A percentile compares a stretch with the other conserved stretches of the same genome.
Conservation (phyloP, 805 yeast genomes). For the Wickerhamiella azyma region DNA sequence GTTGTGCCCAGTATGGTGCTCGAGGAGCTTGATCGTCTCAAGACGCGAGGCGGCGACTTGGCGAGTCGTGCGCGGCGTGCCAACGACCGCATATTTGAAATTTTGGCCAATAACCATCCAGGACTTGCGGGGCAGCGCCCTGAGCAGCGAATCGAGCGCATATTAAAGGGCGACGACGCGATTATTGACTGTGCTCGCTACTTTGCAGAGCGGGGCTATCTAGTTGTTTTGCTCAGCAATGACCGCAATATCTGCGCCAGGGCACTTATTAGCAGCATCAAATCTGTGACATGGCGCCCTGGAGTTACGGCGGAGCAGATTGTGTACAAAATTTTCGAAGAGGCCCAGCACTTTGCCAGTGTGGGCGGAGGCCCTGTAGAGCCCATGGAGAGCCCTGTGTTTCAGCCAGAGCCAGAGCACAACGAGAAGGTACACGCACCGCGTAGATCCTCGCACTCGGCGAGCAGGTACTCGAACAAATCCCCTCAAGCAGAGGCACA, state of each 20-base stretch:
- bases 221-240: slow-evolving; percentile 54
- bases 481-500: slow-evolving; percentile 1
- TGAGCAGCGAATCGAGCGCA: slow-evolving; percentile 37
- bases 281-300: slow-evolving; percentile 39
- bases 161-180: slow-evolving; percentile 54
- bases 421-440: no score
- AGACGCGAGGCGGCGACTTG: slow-evolving; percentile 27
- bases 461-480: no score
- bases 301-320: slow-evolving; percentile 38
- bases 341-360: slow-evolving; percentile 19
- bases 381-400: no score
- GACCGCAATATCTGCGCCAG: slow-evolving; percentile 73
- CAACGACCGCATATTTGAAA: slow-evolving; percentile 58
- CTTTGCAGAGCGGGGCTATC: slow-evolving; percentile 29
- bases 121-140: slow-evolving; percentile 52
- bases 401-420: no score
- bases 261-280: slow-evolving; percentile 47
- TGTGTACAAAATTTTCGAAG: slow-evolving; percentile 29
- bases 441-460: no score
- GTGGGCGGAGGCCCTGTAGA: no score
- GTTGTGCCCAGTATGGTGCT: slow-evolving; percentile 61
- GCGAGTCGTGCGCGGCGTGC: slow-evolving; percentile 46
- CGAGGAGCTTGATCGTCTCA: slow-evolving; percentile 73
- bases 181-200: slow-evolving; percentile 75
- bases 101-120: slow-evolving; percentile 38